Conservation (phyloP, 176 grass and related monocot genomes). For the Urochloa ruziziensis region DNA sequence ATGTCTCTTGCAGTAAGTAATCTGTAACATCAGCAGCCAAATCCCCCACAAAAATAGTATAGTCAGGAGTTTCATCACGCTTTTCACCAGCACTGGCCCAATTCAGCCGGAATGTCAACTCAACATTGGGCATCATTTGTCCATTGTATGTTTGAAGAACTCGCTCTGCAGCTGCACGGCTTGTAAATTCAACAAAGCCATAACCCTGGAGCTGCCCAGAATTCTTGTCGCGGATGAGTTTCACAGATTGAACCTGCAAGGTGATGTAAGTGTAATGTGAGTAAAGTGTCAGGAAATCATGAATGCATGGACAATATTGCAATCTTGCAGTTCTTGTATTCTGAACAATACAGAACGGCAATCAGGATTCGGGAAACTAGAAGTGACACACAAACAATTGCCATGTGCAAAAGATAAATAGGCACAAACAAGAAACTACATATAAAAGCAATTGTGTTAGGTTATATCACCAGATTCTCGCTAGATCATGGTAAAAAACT, state of each 20-base stretch:
- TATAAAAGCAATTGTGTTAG: not conserved
- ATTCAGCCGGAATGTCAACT: constrained; percentile 74
- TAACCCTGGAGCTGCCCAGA: constrained; percentile 81
- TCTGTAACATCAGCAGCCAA: constrained; percentile 94
- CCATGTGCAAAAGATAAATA: not conserved
- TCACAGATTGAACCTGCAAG: constrained; percentile 68
- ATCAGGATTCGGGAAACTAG: not conserved
- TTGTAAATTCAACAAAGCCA: constrained; percentile 88
- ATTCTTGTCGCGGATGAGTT: constrained; percentile 90
- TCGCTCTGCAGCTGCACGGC: constrained; percentile 69
- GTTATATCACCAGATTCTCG: not conserved
- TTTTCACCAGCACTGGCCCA: constrained; percentile 97
- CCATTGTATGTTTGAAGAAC: constrained; percentile 82
- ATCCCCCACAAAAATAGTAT: constrained; percentile 95
- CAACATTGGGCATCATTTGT: constrained; percentile 84
- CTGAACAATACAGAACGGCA: not conserved
- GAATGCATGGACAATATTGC: not conserved
- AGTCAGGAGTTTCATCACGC: constrained; percentile 75
- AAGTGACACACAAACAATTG: not conserved
- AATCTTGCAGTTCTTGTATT: not conserved
- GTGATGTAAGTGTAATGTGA: not conserved
- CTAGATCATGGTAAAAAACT: not conserved
- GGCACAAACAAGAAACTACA: not conserved
- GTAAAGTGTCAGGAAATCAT: not conserved
- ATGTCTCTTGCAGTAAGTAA: constrained; percentile 89